Percentiles rank a stretch among this genome's conserved stretches.
phyloP scores from a whole-genome alignment of 2,329 filamentous ascomycete genomes.

The Penicillium crustosum region DNA sequence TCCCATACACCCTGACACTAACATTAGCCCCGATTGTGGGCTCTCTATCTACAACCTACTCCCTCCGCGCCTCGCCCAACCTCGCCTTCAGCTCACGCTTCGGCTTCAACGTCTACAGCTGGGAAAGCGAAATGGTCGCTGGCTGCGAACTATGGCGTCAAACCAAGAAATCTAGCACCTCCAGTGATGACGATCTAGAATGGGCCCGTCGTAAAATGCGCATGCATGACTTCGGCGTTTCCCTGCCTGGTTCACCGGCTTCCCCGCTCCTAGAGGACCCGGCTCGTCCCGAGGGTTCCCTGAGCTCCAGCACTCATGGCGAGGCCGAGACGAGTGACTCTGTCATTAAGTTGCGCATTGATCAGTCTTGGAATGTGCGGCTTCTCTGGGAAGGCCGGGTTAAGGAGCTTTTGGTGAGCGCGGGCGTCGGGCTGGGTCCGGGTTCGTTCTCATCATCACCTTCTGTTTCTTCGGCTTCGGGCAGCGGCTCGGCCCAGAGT shows the following conservation, averaged over 20 bases:
- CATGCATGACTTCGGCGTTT: constrained; percentile 26
- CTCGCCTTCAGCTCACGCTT: constrained; percentile 86
- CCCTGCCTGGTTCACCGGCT: constrained; percentile 19
- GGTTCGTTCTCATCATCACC: constrained; percentile 36
- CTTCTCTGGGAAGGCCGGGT: constrained; percentile 90
- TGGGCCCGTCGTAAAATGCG: constrained; percentile 41
- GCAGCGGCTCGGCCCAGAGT: constrained; percentile 27
- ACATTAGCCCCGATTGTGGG: constrained; percentile 95
- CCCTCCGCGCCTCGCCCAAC: constrained; percentile 79
- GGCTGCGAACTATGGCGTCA: constrained; percentile 92
- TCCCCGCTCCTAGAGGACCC: constrained; percentile 19
- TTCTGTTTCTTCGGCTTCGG: constrained; percentile 23
- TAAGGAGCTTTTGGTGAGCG: constrained; percentile 88
- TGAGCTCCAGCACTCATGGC: constrained; percentile 18
- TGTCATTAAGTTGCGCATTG: constrained; percentile 84
- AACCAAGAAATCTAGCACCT: constrained; percentile 14
- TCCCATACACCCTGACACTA: constrained; percentile 88
- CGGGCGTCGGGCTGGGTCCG: constrained; percentile 79
- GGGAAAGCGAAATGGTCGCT: constrained; percentile 89
- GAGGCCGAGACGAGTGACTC: constrained; percentile 71
- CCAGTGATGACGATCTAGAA: constrained; percentile 49
- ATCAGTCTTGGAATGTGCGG: constrained; percentile 83
- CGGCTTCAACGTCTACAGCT: constrained; percentile 97
- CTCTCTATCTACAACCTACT: constrained; percentile 86
- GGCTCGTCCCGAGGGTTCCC: constrained; percentile 15